Evolutionary conservation across 2,329 filamentous ascomycete species (phyloP), one percentile per base, ranked within the genome.

Genomic region (Rugonectria rugulosa): DNA sequence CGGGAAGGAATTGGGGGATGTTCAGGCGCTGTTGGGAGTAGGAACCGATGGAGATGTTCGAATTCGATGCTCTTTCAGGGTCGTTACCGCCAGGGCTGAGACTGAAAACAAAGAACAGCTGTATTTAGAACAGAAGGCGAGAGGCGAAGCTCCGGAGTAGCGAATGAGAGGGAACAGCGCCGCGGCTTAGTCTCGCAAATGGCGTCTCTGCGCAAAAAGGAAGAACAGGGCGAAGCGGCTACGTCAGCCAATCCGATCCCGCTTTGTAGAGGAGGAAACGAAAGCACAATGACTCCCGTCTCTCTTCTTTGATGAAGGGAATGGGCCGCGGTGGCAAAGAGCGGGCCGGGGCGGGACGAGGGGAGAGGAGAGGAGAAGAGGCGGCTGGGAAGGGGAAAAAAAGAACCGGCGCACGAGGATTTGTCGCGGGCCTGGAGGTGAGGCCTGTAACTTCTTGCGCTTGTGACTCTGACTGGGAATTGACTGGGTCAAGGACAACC

Each of bases 1-100:
- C 52, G 42, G 42, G 26, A 32, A 46, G 55, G 41, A 20, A 53
- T 61, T 49, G 62, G 50, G 40, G 26, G 57, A 47, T 61, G 34
- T 32, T 40, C 20, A 20, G 19, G 52, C 32, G 46, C 51, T 53
- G 48, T 49, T 34, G 43, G 5, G 20, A 11, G 31, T 48, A 41
- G 19, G 31, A 20, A n/a, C 41, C 37, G 26, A n/a, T 29, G 24
- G 34, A 24, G 53, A 21, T 58, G 38, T 47, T 55, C 27, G 44
- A 24, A 49, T 15, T 43, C 19, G 24, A 26, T 48, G 21, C 48
- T 55, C 17, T 24, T 40, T 24, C 15, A 38, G 37, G 44, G 53
- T 52, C 41, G 45, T 24, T 50, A 45, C 52, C 34, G 47, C 37
- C 59, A 41, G 43, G 52, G 60, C 56, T 49, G 19, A 44, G 37